These are phyloP conservation scores for Nymphaea colorata DNA, from an alignment of 164 flowering plant species.

Conservation along the genomic window DNA sequence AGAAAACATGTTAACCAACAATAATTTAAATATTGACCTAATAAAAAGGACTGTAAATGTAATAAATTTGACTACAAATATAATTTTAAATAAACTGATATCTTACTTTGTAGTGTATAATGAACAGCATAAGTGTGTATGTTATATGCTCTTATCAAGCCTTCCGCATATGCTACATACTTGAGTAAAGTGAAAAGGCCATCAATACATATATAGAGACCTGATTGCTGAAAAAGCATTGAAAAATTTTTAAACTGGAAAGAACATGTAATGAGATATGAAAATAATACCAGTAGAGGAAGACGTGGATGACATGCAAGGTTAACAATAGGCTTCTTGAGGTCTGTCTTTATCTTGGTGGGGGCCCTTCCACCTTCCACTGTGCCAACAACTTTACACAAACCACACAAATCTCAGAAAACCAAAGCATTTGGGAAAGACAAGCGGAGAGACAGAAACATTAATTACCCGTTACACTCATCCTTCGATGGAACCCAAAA, in stretches of 20 bases:
- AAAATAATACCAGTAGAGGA: slow-evolving; percentile 61
- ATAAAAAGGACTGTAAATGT: not conserved
- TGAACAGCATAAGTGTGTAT: slow-evolving; percentile 89
- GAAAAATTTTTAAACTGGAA: not conserved
- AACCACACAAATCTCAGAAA: slow-evolving; percentile 5
- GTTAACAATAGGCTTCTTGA: slow-evolving; percentile 92
- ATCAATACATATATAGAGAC: not conserved
- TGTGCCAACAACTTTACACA: slow-evolving; percentile 88
- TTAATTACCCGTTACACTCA: slow-evolving; percentile 95
- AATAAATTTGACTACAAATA: no score
- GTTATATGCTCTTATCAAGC: slow-evolving; percentile 91
- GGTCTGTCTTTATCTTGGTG: slow-evolving; percentile 92
- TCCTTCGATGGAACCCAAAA: slow-evolving; percentile 85
- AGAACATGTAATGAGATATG: not conserved
- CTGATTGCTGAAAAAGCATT: not conserved
- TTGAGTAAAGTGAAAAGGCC: slow-evolving; percentile 17
- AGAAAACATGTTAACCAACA: not conserved
- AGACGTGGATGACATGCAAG: slow-evolving; percentile 99
- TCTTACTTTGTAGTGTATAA: slow-evolving; percentile 93
- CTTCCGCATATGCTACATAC: slow-evolving; percentile 99
- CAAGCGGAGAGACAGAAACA: not conserved
- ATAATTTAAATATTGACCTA: not conserved
- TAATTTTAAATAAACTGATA: not conserved
- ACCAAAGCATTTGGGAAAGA: not conserved
- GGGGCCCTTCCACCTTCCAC: slow-evolving; percentile 95